Base-by-base conservation (phyloP, 768 basidiomycete genomes). In the Glaciozyma antarctica region DNA sequence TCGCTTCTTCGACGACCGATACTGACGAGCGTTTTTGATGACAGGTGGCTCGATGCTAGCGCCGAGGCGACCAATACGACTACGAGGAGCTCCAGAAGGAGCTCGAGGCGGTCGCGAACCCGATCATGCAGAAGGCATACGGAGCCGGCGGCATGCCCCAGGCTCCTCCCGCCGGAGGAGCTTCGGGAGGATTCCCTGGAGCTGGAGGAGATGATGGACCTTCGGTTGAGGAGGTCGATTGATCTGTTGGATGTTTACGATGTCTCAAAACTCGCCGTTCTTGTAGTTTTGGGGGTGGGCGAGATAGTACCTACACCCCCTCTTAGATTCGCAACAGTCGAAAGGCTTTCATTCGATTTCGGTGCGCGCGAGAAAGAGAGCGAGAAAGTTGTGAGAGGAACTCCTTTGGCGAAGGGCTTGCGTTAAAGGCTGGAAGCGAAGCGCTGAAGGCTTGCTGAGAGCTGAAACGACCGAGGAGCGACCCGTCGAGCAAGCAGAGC, bases 31-130 rank as follows among this genome's bases (percentile, higher is more conserved):
- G 17, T 47, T 47, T 47, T 16, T 16, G 19, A 48, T 21, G 19
- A 48, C 47, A 48, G 75, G 2, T 92, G 89, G 81, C 90, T 92
- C 70, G 87, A 87, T 2, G 84, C 94, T 75, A 94, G 89, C 75
- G 90, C 87, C 47, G 90, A 88, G 64, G 73, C 71, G 24, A 88
- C 87, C 70, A 91, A 90, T 80, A 92, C 74, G 93, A 97, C 80
- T 92, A 94, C 79, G 88, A 89, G 78, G 82, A 82, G 75, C 88
- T 85, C 80, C 90, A 93, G 77, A 56, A 51, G 49, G 49, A 51
- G 49, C 49, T 51, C 49, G 49, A 51, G n/a, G n/a, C 22, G 21
- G n/a, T 51, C 24, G 49, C 49, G 22, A 83, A 79, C 67, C 67
- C 61, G 15, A 66, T 68, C 64, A 71, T 71, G 66, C 55, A 58